Conservation (phyloP, 345 rosid species). For the Kandelia obovata region DNA sequence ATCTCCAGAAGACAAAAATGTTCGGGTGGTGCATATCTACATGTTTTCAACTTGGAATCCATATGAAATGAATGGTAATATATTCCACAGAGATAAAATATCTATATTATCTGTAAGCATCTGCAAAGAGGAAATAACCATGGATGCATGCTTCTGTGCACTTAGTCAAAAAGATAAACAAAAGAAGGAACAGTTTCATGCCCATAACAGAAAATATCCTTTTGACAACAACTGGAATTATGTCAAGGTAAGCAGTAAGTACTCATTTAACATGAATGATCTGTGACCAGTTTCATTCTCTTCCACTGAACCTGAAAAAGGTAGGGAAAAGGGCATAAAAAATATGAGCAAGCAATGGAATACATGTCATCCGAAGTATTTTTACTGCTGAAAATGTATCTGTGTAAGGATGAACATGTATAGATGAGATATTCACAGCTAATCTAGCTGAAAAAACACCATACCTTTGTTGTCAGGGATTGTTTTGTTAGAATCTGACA, state of each 20-base stretch:
- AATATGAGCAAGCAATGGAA: neutral
- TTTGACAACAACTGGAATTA: neutral
- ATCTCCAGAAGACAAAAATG: neutral
- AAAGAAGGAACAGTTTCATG: neutral
- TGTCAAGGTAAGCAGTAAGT: constrained; percentile 22
- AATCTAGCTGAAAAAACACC: neutral
- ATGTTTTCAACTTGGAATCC: neutral
- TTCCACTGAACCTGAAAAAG: constrained; percentile 29
- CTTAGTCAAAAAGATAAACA: neutral
- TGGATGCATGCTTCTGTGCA: neutral
- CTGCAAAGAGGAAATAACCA: neutral
- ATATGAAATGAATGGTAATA: neutral
- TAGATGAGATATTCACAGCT: neutral
- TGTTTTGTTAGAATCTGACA: constrained; percentile 17
- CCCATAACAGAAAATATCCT: neutral
- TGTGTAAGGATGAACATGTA: neutral
- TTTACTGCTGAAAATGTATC: neutral
- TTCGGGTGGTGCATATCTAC: neutral
- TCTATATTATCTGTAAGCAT: neutral
- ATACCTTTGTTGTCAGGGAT: constrained; percentile 29
- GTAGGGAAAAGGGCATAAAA: neutral
- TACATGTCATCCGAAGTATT: neutral
- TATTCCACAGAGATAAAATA: neutral
- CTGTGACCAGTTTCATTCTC: constrained; percentile 12
- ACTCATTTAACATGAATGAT: constrained; percentile 41